A percentile compares a stretch with the other conserved stretches of the same genome.
Conservation (phyloP, 306 rosid species). For the Ziziphus jujuba region DNA sequence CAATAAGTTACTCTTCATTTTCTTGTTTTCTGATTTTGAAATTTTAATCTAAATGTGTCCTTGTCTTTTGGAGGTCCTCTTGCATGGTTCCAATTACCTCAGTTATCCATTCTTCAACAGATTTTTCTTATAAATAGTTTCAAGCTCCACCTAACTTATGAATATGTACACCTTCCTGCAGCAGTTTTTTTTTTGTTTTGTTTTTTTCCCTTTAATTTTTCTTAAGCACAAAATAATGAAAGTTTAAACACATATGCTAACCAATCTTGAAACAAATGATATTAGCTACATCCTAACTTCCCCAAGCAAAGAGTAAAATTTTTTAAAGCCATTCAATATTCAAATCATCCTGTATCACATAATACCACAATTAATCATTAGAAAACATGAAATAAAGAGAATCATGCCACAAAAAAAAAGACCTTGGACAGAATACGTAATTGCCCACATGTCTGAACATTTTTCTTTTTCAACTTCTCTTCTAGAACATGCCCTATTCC, state of each 20-base stretch:
- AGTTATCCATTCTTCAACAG: too few relatives aligned
- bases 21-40: too few relatives aligned
- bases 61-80: too few relatives aligned
- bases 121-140: too few relatives aligned
- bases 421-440: constrained; percentile 76
- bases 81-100: too few relatives aligned
- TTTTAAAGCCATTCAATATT: constrained; percentile 9
- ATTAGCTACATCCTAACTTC: background rate
- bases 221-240: too few relatives aligned
- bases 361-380: constrained; percentile 11
- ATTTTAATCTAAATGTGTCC: too few relatives aligned
- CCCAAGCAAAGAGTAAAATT: constrained; percentile 11
- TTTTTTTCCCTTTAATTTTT: too few relatives aligned
- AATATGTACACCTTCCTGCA: too few relatives aligned
- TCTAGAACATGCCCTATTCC: constrained; percentile 79
- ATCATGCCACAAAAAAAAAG: constrained; percentile 16
- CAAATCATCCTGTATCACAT: constrained; percentile 8
- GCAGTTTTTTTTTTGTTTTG: too few relatives aligned
- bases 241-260: too few relatives aligned
- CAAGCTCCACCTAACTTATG: too few relatives aligned
- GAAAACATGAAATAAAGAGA: constrained; percentile 19
- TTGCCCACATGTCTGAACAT: constrained; percentile 71
- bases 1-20: background rate
- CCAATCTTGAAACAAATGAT: background rate
- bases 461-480: constrained; percentile 74